These are phyloP conservation scores for Sporothrix variecibatus DNA, from an alignment of 2,329 filamentous ascomycete species.

Conservation along the genomic window DNA sequence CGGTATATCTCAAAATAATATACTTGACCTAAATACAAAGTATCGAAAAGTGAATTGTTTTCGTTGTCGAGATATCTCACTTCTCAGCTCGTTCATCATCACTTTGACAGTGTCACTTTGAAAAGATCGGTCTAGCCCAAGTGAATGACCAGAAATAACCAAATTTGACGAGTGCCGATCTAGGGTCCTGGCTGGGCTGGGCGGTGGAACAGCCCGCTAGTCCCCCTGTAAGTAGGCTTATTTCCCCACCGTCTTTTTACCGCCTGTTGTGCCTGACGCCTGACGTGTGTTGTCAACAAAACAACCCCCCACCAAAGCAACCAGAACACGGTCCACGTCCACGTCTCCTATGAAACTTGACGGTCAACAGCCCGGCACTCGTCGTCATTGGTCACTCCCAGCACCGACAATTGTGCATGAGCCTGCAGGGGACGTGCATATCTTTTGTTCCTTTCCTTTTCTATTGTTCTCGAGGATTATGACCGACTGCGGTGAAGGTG, in stretches of 20 bases:
- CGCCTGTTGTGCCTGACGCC: not conserved
- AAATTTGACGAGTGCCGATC: not conserved
- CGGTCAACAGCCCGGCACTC: not conserved
- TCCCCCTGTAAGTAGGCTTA: not conserved
- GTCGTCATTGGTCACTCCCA: constrained; percentile 14
- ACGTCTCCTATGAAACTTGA: not conserved
- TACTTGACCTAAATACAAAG: not conserved
- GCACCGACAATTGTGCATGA: not conserved
- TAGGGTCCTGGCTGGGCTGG: constrained; percentile 1
- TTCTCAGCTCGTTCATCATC: not conserved
- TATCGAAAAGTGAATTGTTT: not conserved
- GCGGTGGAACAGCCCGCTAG: constrained; percentile 7
- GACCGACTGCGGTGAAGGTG: not conserved
- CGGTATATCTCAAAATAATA: not conserved
- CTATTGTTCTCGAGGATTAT: too few relatives aligned
- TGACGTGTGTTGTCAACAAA: not conserved
- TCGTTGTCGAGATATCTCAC: not conserved
- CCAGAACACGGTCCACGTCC: not conserved
- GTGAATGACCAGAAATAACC: not conserved
- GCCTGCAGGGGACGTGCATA: not conserved
- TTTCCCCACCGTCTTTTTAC: not conserved
- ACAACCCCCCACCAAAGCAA: not conserved
- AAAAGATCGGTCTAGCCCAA: not conserved
- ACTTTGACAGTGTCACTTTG: not conserved
- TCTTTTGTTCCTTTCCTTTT: not conserved